A percentile compares a stretch with the other conserved stretches of the same genome.
These are phyloP conservation scores for Penicillium alfredii DNA, from an alignment of 495 filamentous ascomycete species.

Conservation along the genomic window DNA sequence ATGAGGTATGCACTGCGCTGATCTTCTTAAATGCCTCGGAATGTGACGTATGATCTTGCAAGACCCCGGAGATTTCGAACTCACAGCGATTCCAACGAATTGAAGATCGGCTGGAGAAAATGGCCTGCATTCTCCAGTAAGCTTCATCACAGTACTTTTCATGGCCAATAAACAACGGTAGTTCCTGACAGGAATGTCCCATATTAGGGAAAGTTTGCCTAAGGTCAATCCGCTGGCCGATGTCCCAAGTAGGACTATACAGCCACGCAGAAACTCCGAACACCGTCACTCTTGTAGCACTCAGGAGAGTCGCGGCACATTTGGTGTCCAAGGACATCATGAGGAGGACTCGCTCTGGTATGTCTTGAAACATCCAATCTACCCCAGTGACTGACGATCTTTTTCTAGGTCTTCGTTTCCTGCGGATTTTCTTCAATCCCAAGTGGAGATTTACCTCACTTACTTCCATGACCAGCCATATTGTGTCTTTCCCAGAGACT, in stretches of 20 bases:
- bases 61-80: background rate
- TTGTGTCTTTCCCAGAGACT: constrained; percentile 19
- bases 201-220: background rate
- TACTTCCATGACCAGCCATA: constrained; percentile 29
- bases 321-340: no score
- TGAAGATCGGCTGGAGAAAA: constrained; percentile 21
- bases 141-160: background rate
- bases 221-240: background rate
- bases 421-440: constrained; percentile 9
- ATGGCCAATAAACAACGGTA: no score
- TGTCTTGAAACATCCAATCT: background rate
- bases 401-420: constrained; percentile 5
- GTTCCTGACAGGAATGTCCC: background rate
- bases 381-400: background rate
- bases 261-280: no score
- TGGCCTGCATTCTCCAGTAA: constrained; percentile 18
- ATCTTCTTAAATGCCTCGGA: no score
- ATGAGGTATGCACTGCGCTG: background rate
- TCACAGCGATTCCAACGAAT: constrained; percentile 16
- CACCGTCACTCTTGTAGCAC: no score
- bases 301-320: no score
- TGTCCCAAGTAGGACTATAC: background rate
- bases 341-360: no score
- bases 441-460: constrained; percentile 20
- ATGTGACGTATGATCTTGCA: no score